Conservation (phyloP, 2,329 filamentous ascomycete genomes). For the Blastomyces silverae region DNA sequence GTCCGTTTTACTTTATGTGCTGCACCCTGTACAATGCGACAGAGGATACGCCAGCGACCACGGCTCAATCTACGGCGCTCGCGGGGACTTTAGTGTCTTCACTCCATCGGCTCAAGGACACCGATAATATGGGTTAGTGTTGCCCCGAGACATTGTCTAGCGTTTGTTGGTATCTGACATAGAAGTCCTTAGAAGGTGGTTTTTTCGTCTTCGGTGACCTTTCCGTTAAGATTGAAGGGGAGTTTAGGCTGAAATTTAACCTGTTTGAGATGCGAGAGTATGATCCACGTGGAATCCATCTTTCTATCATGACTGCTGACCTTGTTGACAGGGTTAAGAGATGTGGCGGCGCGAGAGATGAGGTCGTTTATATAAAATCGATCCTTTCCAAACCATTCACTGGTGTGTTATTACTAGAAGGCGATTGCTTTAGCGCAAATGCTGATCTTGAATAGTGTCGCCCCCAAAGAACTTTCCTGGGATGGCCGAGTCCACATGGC, state of each 20-base stretch:
- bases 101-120: conserved; percentile 72
- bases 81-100: conserved; percentile 73
- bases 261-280: conserved; percentile 65
- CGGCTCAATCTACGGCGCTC: conserved; percentile 49
- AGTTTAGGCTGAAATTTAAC: conserved; percentile 66
- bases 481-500: conserved; percentile 70
- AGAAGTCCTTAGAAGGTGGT: conserved; percentile 55
- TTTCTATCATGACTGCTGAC: conserved; percentile 13
- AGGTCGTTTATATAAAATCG: conserved; percentile 48
- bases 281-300: conserved; percentile 23
- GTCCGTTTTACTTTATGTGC: conserved; percentile 59
- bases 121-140: conserved; percentile 55
- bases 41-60: conserved; percentile 41
- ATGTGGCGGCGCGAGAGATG: conserved; percentile 26
- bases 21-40: conserved; percentile 49
- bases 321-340: conserved; percentile 10
- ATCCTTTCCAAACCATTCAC: conserved; percentile 62
- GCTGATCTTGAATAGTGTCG: conserved; percentile 28
- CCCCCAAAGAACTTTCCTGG: conserved; percentile 65
- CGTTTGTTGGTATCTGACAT: conserved; percentile 5
- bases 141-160: conserved; percentile 4
- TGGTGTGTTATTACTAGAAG: conserved; percentile 44
- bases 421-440: background rate
- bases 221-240: conserved; percentile 67
- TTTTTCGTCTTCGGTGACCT: conserved; percentile 92